Evolutionary conservation across 2,329 filamentous ascomycete species (phyloP).

Genomic region (Monilinia fructigena): DNA sequence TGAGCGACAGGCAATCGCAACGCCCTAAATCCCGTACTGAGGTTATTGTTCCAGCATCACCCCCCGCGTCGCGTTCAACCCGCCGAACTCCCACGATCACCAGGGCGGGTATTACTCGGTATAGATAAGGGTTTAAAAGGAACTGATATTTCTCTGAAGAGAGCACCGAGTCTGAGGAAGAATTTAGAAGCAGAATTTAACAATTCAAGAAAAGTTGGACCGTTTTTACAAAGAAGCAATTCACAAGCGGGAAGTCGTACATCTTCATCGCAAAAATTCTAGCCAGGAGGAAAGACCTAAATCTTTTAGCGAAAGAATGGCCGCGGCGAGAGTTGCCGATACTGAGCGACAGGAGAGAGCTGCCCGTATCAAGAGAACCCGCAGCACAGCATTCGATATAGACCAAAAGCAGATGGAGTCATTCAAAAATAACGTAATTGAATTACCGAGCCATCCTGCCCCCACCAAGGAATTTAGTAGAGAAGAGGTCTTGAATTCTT

Average conservation of each 20-base stretch:
- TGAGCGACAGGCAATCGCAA: constrained; percentile 27
- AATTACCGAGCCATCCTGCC: constrained; percentile 51
- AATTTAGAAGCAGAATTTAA: constrained; percentile 37
- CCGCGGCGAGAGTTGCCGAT: constrained; percentile 63
- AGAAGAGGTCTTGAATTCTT: constrained; percentile 55
- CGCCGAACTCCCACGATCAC: constrained; percentile 63
- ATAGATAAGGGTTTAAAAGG: constrained; percentile 86
- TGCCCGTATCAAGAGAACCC: constrained; percentile 52
- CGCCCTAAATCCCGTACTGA: constrained; percentile 40
- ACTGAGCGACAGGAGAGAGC: constrained; percentile 50
- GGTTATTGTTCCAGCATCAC: constrained; percentile 73
- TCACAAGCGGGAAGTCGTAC: constrained; percentile 34
- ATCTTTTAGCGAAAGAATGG: constrained; percentile 81
- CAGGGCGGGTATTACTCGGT: constrained; percentile 75
- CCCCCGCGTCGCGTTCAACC: constrained; percentile 64
- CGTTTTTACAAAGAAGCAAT: constrained; percentile 48
- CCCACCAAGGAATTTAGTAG: constrained; percentile 57
- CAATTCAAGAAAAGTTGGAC: constrained; percentile 39
- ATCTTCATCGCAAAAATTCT: constrained; percentile 28
- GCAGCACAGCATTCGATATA: constrained; percentile 58
- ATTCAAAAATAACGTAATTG: constrained; percentile 57
- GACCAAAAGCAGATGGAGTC: constrained; percentile 56
- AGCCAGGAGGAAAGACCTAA: constrained; percentile 46
- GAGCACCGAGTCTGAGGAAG: constrained; percentile 56
- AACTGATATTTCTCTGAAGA: constrained; percentile 79